Evolutionary conservation across 2,329 filamentous ascomycete species (phyloP).

Genomic region (Sporothrix mexicana): DNA sequence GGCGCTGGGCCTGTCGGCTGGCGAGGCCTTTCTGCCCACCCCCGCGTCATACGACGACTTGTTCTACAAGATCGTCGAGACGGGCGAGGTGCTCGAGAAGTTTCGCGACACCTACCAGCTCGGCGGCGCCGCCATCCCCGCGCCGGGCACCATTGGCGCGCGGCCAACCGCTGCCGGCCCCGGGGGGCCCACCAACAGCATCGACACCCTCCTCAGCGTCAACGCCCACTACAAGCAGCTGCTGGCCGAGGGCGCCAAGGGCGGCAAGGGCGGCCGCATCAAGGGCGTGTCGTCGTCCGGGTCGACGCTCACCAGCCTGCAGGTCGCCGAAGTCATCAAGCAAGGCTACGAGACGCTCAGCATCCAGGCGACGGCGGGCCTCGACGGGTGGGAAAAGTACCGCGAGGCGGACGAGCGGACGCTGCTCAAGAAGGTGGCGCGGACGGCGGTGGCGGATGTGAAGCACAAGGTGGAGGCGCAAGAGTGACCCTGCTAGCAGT

Average conservation of each 20-base stretch:
- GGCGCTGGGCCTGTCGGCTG: slow-evolving; percentile 80
- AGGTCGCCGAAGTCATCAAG: slow-evolving; percentile 91
- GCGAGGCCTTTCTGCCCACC: slow-evolving; percentile 88
- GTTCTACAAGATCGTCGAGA: slow-evolving; percentile 98
- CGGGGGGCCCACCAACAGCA: slow-evolving; percentile 64
- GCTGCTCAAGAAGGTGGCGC: slow-evolving; percentile 84
- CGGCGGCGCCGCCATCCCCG: neutral
- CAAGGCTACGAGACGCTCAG: slow-evolving; percentile 94
- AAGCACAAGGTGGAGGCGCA: slow-evolving; percentile 30
- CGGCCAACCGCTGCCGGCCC: slow-evolving; percentile 48
- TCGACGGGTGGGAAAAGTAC: slow-evolving; percentile 85
- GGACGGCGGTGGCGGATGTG: slow-evolving; percentile 72
- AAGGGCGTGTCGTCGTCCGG: slow-evolving; percentile 24
- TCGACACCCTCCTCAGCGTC: slow-evolving; percentile 83
- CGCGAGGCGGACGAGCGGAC: slow-evolving; percentile 85
- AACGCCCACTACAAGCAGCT: slow-evolving; percentile 86
- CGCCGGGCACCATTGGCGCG: too few relatives aligned
- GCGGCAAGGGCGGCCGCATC: slow-evolving; percentile 48
- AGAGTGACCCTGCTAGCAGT: too few relatives aligned
- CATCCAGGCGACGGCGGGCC: slow-evolving; percentile 84
- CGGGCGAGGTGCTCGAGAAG: slow-evolving; percentile 78
- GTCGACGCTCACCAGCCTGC: slow-evolving; percentile 76
- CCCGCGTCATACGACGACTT: slow-evolving; percentile 91
- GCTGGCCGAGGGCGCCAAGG: slow-evolving; percentile 60
- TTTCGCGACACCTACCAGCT: slow-evolving; percentile 80